Base-by-base conservation (phyloP, 768 basidiomycete genomes). In the Lactarius pseudohatsudake region DNA sequence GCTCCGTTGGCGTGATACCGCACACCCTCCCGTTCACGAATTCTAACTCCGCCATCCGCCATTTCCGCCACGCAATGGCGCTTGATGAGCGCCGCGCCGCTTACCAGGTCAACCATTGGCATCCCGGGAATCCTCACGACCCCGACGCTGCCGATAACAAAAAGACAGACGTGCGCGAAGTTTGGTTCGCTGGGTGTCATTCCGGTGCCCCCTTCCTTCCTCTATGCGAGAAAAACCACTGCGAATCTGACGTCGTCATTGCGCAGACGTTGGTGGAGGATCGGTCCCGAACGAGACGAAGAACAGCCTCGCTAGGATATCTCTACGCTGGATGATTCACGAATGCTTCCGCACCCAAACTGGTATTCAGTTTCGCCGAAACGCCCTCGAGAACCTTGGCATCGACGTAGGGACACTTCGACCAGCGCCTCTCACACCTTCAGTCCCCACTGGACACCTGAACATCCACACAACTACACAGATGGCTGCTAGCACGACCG, bases 121-220 rank as follows among this genome's bases (percentile, higher is more conserved):
- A 69, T 15, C 63, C 55, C 26, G 61, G 38, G 59, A 76, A 78
- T 0, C 72, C 77, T 1, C 72, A 78, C 0, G 82, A 87, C 45
- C 57, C 72, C 2, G 65, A 75, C 0, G n/a, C 3, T 50, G 6
- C 4, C 74, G 75, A 34, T 43, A 43, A 16, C 57, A 43, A 20
- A 54, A 74, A 22, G 59, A 91, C 90, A 1, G 77, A 91, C 66
- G 84, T 90, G 4, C 80, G 84, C 57, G 90, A 93, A 69, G 91
- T 93, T 1, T 92, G 91, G 91, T 93, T 92, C 70, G 75, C 89
- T 3, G 91, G 91, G 0, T 85, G 82, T 70, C 90, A 92, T 69
- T 84, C 84, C 45, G 89, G 90, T 89, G 69, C 34, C 81, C 38
- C 76, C 32, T 38, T 34, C 1, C 28, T 20, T 26, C 6, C 43